Evolutionary conservation across 2,329 filamentous ascomycete genomes (phyloP).

Genomic region (Tolypocladium cylindrosporum): DNA sequence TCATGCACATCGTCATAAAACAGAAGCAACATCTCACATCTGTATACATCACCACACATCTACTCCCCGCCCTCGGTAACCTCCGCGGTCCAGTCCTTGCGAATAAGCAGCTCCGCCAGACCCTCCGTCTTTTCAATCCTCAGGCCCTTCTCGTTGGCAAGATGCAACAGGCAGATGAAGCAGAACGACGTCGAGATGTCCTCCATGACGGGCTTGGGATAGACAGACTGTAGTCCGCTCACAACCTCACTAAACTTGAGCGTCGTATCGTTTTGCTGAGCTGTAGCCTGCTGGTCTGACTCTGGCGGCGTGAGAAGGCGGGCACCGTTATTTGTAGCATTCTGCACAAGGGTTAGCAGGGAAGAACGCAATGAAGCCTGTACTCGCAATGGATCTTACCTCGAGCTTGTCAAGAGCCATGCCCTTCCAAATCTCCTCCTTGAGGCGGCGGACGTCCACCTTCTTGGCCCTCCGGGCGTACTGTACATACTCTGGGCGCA

Average conservation of each 20-base stretch:
- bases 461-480: conserved; percentile 63
- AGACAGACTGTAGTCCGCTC: conserved; percentile 78
- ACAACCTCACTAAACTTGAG: conserved; percentile 88
- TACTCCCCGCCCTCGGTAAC: conserved; percentile 32
- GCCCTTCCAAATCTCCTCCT: conserved; percentile 62
- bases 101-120: conserved; percentile 49
- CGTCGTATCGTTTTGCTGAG: conserved; percentile 32
- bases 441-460: conserved; percentile 57
- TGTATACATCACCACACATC: background rate
- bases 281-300: conserved; percentile 19
- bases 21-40: background rate
- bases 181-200: conserved; percentile 92
- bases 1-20: background rate
- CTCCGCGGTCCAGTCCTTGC: conserved; percentile 52
- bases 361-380: background rate
- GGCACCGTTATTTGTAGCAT: background rate
- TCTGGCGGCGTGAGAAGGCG: conserved; percentile 18
- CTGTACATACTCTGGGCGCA: conserved; percentile 59
- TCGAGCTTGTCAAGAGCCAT: conserved; percentile 46
- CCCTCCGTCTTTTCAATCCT: conserved; percentile 57
- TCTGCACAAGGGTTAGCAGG: background rate
- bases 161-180: conserved; percentile 85
- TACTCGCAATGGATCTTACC: conserved; percentile 25
- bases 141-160: conserved; percentile 89
- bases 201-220: conserved; percentile 74